Base-by-base conservation (phyloP, 768 basidiomycete genomes). In the Glaciozyma antarctica region DNA sequence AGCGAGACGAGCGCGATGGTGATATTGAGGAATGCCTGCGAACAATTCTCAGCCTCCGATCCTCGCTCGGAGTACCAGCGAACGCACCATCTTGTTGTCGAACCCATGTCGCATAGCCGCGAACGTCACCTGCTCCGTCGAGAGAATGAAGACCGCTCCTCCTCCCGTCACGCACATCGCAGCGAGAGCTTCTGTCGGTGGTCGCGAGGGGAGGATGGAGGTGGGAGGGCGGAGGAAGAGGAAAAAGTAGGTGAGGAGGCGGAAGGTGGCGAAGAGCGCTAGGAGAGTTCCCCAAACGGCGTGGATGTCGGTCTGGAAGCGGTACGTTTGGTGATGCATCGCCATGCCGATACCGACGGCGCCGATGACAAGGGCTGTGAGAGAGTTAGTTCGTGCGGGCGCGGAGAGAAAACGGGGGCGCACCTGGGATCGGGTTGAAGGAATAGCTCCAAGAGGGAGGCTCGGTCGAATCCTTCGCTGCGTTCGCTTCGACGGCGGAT, bases 211-310 rank as follows among this genome's bases (percentile, higher is more conserved):
- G 17, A 71, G 56, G 41, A 71, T 61, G 15, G 63, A 64, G 2
- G 69, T 61, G 34, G 69, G 69, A 10, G 69, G 69, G 4, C 56
- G 57, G 8, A 52, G 58, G 45, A 15, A 61, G 86, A 94, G 81
- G 83, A 97, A 91, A 78, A 92, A 89, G 75, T 97, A 98, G 2
- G 93, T 97, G 47, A 92, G 72, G 74, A 86, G 88, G 59, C 94
- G 83, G 65, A 93, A 78, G 12, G 88, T 79, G 8, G 88, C 82
- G 75, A 87, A 91, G 6, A 79, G 86, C 61, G 86, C 81, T 19
- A 98, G 84, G 28, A 93, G 80, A 77, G 84, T 85, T 55, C 94
- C 94, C 94, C 94, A 98, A 5, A 97, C 80, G 41, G 81, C 76
- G 76, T 98, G 94, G 59, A 97, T 87, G 75, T 91, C 85, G 48